Evolutionary conservation across 1,284 basidiomycete genomes (phyloP).

Genomic region (Tilletia setariae): DNA sequence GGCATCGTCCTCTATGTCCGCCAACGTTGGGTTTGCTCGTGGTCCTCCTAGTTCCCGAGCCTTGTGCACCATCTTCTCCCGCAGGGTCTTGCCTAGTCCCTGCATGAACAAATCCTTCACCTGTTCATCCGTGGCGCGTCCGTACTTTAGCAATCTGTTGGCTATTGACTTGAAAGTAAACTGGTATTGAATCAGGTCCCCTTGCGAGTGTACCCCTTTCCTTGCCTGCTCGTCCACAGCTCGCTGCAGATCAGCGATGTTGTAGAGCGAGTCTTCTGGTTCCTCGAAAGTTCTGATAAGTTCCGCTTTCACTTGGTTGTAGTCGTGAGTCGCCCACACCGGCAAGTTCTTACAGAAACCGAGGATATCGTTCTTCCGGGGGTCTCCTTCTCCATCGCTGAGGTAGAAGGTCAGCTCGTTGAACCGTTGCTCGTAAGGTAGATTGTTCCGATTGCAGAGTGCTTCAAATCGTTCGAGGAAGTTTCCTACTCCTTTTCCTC

Average conservation of each 20-base stretch:
- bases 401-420: background rate
- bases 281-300: background rate
- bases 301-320: background rate
- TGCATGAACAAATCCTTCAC: background rate
- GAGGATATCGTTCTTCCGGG: background rate
- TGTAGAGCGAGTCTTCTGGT: background rate
- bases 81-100: background rate
- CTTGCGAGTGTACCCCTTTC: background rate
- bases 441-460: background rate
- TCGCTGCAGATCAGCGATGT: background rate
- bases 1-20: background rate
- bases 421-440: background rate
- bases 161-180: background rate
- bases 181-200: background rate
- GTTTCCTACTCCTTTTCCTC: background rate
- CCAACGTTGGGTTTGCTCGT: background rate
- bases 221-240: background rate
- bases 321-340: background rate
- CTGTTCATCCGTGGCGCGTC: background rate
- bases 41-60: background rate
- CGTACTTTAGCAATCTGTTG: background rate
- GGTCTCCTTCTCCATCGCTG: too few species aligned
- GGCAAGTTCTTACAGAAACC: background rate
- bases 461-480: background rate
- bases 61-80: background rate